phyloP scores from a whole-genome alignment of 768 basidiomycete species.

The Boletus subcaerulescens region DNA sequence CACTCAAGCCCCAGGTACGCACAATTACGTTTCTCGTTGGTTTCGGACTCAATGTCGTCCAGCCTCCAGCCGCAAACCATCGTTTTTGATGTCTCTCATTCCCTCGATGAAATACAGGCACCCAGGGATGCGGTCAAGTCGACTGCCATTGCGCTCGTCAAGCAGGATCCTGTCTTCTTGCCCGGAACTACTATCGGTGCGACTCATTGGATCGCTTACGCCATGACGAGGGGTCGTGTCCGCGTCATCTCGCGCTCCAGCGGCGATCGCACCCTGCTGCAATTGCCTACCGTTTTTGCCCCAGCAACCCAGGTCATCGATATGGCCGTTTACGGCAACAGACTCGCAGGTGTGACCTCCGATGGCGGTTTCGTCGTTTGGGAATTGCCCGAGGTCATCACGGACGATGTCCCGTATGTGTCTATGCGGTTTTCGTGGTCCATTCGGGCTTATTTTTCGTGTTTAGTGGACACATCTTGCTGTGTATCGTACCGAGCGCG shows the following conservation, averaged over 20 bases:
- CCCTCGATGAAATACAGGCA: slow-evolving; percentile 73
- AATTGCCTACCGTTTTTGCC: slow-evolving; percentile 64
- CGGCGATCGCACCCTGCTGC: slow-evolving; percentile 83
- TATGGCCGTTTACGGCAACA: slow-evolving; percentile 82
- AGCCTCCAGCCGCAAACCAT: slow-evolving; percentile 68
- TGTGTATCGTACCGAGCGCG: slow-evolving; percentile 64
- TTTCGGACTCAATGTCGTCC: background rate
- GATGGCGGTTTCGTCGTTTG: slow-evolving; percentile 89
- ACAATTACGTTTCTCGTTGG: background rate
- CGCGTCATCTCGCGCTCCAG: slow-evolving; percentile 87
- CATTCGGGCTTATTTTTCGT: slow-evolving; percentile 7
- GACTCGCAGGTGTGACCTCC: slow-evolving; percentile 81
- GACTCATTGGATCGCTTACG: slow-evolving; percentile 90
- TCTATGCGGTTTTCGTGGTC: background rate
- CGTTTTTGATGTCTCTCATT: slow-evolving; percentile 70
- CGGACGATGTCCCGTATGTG: slow-evolving; percentile 82
- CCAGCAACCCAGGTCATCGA: slow-evolving; percentile 66
- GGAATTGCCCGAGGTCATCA: slow-evolving; percentile 81
- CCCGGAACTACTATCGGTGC: slow-evolving; percentile 88
- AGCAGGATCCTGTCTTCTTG: slow-evolving; percentile 79
- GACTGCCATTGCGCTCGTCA: slow-evolving; percentile 87
- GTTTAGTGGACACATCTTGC: slow-evolving; percentile 58
- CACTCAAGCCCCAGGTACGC: slow-evolving; percentile 59
- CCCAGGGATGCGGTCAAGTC: slow-evolving; percentile 76
- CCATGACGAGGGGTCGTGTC: slow-evolving; percentile 89